Evolutionary conservation across 1,139 yeast species (phyloP).

Genomic region (Suhomyces coccinellae): DNA sequence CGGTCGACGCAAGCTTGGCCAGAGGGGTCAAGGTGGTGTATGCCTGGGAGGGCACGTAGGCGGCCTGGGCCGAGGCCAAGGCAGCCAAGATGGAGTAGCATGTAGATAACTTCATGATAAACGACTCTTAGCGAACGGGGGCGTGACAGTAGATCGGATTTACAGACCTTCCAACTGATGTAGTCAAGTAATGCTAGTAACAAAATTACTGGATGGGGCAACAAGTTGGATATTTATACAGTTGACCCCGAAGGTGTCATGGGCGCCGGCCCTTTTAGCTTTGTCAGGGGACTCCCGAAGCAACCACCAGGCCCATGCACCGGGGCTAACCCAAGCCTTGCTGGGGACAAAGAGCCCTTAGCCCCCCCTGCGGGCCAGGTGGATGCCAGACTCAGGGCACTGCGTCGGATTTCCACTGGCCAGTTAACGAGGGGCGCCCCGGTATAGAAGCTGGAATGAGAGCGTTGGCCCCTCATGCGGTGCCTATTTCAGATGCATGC

Average conservation of each 20-base stretch:
- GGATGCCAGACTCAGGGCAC: conserved; percentile 4
- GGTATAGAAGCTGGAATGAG: neutral
- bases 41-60: conserved; percentile 24
- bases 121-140: conserved; percentile 8
- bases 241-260: no score
- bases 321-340: neutral
- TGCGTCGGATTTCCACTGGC: neutral
- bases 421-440: conserved; percentile 1
- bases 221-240: conserved; percentile 2
- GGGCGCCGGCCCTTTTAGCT: neutral
- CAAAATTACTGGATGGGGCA: conserved; percentile 10
- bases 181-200: neutral
- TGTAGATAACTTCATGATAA: conserved; percentile 10
- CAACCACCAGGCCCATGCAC: neutral
- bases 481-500: neutral
- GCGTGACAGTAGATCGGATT: no score
- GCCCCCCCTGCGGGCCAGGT: conserved; percentile 5
- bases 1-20: conserved; percentile 20
- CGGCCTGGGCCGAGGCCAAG: conserved; percentile 19
- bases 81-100: conserved; percentile 13
- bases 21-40: conserved; percentile 34
- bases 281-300: neutral
- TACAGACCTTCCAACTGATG: no score
- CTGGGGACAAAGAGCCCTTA: conserved; percentile 4
- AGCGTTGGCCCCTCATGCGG: neutral